Base-by-base conservation (phyloP, 352 stramenopile genomes). In the Globisporangium apiculatum region DNA sequence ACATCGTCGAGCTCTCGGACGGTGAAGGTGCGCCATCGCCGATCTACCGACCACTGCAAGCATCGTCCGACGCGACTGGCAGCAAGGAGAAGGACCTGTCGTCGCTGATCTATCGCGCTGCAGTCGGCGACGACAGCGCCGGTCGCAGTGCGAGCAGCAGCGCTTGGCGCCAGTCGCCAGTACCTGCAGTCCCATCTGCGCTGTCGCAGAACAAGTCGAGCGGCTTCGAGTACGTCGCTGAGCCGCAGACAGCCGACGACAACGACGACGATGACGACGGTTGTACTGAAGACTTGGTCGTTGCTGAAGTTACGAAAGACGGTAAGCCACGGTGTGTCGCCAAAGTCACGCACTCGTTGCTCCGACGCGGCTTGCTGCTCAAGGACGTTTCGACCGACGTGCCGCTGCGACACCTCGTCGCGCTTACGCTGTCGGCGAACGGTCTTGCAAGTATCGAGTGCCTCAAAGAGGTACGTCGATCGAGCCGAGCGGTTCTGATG, bases 381-480 rank as follows among this genome's bases (percentile, higher is more conserved):
- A 73, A 73, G 31, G 72, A 84, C 8, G 81, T 87, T 41, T 77
- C 81, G 3, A 64, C 55, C 6, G 70, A 76, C 1, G 24, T 90
- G 11, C 64, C 75, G 31, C 85, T 87, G 37, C 69, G 69, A 51
- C 88, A 82, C 24, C 53, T 94, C 7, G 42, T 91, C 12, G 84
- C 65, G 7, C 42, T 92, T 8, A 65, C 89, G 18, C 65, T 94
- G 1, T 80, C 77, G 5, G 61, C 76, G 5, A 92, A 91, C 57
- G 62, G 63, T 9, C 61, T 94, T 6, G 55, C 55, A 7, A 76
- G 76, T 15, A 66, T 86, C 38, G 55, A 48, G 17, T 47, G 89
- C 7, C 84, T 94, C 66, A 67, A 76, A 45, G 67, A 86, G 58
- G 81, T 89, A 69, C 42, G 51, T 31, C 24, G 24, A 31, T 31